Evolutionary conservation across 345 rosid species (phyloP).

Genomic region (Eucalyptus urophylla): DNA sequence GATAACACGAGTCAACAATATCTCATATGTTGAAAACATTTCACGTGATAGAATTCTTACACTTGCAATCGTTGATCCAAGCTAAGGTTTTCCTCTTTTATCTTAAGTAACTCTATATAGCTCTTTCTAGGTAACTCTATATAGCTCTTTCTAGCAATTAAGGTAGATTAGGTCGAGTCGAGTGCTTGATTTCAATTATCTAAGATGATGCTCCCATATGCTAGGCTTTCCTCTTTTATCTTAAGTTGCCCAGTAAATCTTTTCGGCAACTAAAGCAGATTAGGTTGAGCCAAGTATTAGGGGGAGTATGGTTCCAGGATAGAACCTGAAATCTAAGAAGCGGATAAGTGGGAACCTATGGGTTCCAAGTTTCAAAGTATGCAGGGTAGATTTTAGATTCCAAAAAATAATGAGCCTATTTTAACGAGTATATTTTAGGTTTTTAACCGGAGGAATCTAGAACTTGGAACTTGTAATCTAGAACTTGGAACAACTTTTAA

Average conservation of each 20-base stretch:
- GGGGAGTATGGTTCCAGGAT: too few relatives aligned
- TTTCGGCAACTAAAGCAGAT: fast-evolving
- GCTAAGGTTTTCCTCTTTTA: neutral
- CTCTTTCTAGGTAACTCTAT: too few relatives aligned
- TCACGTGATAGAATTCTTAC: neutral
- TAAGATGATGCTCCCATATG: neutral
- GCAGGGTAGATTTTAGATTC: too few relatives aligned
- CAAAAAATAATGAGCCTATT: too few relatives aligned
- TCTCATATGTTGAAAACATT: neutral
- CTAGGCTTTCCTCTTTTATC: neutral
- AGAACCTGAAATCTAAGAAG: too few relatives aligned
- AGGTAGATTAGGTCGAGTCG: neutral
- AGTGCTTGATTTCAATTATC: neutral
- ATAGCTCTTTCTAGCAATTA: neutral
- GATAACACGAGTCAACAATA: neutral
- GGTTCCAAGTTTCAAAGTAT: too few relatives aligned
- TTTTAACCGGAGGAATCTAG: too few relatives aligned
- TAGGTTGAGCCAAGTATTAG: neutral
- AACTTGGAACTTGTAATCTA: too few relatives aligned
- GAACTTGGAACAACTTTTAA: too few relatives aligned
- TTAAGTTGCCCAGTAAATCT: neutral
- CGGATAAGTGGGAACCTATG: too few relatives aligned
- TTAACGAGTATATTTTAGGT: too few relatives aligned
- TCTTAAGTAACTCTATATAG: too few relatives aligned
- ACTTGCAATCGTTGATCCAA: neutral